Evolutionary conservation across 371 early-diverging fungal genomes (phyloP).

Genomic region (Parasitella parasitica): DNA sequence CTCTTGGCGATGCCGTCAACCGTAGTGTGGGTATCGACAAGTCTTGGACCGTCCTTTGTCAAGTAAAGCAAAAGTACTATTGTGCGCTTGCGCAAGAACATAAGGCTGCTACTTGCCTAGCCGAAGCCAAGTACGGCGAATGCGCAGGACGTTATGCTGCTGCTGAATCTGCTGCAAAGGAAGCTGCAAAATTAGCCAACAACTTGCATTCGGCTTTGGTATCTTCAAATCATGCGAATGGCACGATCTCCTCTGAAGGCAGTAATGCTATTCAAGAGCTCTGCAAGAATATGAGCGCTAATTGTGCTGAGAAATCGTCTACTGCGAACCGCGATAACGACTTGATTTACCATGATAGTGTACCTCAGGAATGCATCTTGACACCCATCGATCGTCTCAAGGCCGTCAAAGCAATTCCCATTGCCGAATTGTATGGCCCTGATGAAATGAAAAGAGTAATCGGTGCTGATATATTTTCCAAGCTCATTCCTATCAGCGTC

Average conservation of each 20-base stretch:
- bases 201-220: slow-evolving; percentile 49
- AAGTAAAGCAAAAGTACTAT: slow-evolving; percentile 87
- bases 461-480: slow-evolving; percentile 84
- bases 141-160: slow-evolving; percentile 73
- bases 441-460: slow-evolving; percentile 73
- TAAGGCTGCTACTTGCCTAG: slow-evolving; percentile 73
- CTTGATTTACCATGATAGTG: slow-evolving; percentile 89
- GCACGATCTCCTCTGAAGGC: slow-evolving; percentile 55
- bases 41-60: slow-evolving; percentile 66
- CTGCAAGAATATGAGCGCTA: slow-evolving; percentile 56
- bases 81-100: slow-evolving; percentile 82
- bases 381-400: slow-evolving; percentile 80
- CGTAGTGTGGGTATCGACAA: slow-evolving; percentile 61
- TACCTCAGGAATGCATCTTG: slow-evolving; percentile 78
- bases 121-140: slow-evolving; percentile 84
- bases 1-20: slow-evolving; percentile 56
- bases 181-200: slow-evolving; percentile 74
- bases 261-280: slow-evolving; percentile 65
- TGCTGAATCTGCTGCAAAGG: slow-evolving; percentile 83
- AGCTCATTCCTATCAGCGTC: slow-evolving; percentile 87
- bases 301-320: slow-evolving; percentile 61
- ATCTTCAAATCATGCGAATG: slow-evolving; percentile 49
- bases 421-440: slow-evolving; percentile 69
- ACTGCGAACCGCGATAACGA: slow-evolving; percentile 87
- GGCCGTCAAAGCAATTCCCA: slow-evolving; percentile 72